These are phyloP conservation scores for Puccinia horiana DNA, from an alignment of 1,284 basidiomycete genomes.

Conservation along the genomic window DNA sequence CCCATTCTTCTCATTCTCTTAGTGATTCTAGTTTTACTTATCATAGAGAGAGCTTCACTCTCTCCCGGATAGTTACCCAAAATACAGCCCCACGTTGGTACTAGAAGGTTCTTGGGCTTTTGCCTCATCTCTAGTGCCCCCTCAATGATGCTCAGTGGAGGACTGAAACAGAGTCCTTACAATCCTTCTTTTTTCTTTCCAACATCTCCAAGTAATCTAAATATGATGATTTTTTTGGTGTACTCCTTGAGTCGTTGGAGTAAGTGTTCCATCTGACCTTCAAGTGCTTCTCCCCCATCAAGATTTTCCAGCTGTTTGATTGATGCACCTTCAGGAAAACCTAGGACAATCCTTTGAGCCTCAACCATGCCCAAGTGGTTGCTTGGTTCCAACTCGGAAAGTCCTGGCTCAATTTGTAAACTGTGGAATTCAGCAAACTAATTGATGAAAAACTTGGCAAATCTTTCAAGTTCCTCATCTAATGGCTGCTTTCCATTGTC, in stretches of 20 bases:
- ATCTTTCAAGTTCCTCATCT: not conserved
- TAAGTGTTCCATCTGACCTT: not conserved
- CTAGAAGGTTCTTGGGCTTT: too few species aligned
- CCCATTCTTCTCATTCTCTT: too few species aligned
- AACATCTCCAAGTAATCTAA: not conserved
- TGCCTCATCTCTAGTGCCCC: too few species aligned
- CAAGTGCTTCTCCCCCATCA: not conserved
- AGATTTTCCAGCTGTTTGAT: not conserved
- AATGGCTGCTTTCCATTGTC: not conserved
- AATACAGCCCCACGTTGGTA: too few species aligned
- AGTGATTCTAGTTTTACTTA: too few species aligned
- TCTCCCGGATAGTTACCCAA: too few species aligned
- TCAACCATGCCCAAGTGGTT: not conserved
- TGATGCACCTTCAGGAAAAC: not conserved
- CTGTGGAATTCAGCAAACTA: not conserved
- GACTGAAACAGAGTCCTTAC: too few species aligned
- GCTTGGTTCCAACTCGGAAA: not conserved
- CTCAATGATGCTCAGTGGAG: too few species aligned
- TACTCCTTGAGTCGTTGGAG: not conserved
- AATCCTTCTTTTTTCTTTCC: not conserved
- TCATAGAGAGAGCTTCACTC: too few species aligned
- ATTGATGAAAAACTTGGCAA: not conserved
- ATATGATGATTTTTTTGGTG: not conserved
- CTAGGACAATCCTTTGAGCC: not conserved
- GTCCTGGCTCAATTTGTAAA: not conserved